phyloP scores from a whole-genome alignment of 177 flowering plant genomes.

The Tripterygium wilfordii region DNA sequence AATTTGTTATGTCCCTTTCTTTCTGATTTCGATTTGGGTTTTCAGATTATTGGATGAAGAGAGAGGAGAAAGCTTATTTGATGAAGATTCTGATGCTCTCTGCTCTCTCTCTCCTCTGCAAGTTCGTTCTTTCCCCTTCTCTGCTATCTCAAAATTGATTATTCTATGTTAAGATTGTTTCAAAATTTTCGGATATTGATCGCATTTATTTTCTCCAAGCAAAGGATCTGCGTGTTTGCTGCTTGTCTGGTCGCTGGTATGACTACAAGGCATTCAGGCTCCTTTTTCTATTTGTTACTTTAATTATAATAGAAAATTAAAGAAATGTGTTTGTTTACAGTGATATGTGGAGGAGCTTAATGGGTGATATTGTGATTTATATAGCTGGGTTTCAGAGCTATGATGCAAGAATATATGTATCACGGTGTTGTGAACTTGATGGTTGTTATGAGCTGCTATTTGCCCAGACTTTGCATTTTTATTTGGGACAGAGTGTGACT shows the following conservation, averaged over 20 bases:
- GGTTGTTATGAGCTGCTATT: too few relatives aligned
- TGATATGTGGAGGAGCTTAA: too few relatives aligned
- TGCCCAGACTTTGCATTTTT: too few relatives aligned
- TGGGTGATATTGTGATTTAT: too few relatives aligned
- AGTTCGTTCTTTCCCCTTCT: conserved; percentile 21
- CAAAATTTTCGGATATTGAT: neutral
- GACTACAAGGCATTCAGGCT: conserved; percentile 1
- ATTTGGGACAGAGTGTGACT: too few relatives aligned
- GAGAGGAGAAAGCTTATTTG: conserved; percentile 33
- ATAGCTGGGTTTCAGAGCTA: too few relatives aligned
- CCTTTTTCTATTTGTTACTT: neutral
- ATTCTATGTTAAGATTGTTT: neutral
- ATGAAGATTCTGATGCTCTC: conserved; percentile 39
- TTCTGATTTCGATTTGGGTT: too few relatives aligned
- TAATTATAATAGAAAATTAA: neutral
- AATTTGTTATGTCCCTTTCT: too few relatives aligned
- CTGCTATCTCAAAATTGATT: neutral
- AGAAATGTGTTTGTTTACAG: neutral
- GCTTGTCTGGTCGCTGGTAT: conserved; percentile 67
- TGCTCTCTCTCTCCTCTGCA: conserved; percentile 65
- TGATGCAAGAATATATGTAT: too few relatives aligned
- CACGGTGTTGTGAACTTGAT: too few relatives aligned
- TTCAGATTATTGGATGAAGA: too few relatives aligned
- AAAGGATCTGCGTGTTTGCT: conserved; percentile 78
- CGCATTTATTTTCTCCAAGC: conserved; percentile 10